Evolutionary conservation across 2,329 filamentous ascomycete species (phyloP).

Genomic region (Aspergillus caelatus): DNA sequence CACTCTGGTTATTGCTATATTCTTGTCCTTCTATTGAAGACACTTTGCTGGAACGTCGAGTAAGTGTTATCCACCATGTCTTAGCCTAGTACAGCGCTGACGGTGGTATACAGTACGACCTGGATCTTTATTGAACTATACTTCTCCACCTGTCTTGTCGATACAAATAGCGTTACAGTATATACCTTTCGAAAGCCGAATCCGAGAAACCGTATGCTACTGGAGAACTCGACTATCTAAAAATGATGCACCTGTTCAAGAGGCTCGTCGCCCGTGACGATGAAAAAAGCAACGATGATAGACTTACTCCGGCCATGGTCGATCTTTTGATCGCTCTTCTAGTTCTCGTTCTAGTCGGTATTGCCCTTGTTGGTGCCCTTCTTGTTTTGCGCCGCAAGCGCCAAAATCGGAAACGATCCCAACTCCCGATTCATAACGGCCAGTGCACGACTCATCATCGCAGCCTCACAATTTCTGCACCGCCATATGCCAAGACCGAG

Average conservation of each 20-base stretch:
- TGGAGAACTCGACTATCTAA: conserved; percentile 14
- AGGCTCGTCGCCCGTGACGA: conserved; percentile 57
- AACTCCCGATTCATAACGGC: conserved; percentile 71
- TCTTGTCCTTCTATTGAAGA: conserved; percentile 3
- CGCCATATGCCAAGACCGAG: conserved; percentile 62
- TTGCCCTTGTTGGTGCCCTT: conserved; percentile 69
- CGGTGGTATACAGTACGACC: conserved; percentile 8
- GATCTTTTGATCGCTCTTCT: conserved; percentile 80
- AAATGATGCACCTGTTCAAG: conserved; percentile 41
- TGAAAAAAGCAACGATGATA: conserved; percentile 44
- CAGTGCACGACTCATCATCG: conserved; percentile 52
- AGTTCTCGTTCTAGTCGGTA: conserved; percentile 72
- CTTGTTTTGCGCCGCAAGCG: conserved; percentile 73
- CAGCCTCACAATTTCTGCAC: conserved; percentile 59
- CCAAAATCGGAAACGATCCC: conserved; percentile 52
- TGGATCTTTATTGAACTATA: conserved; percentile 15
- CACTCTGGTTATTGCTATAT: conserved; percentile 4
- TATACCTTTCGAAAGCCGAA: conserved; percentile 3
- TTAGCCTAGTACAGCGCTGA: not conserved
- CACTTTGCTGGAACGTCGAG: conserved; percentile 11
- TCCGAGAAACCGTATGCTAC: not conserved
- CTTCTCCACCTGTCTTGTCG: conserved; percentile 3
- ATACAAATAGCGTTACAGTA: conserved; percentile 11
- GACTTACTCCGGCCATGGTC: conserved; percentile 65
- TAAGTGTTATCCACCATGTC: conserved; percentile 10